Evolutionary conservation across 345 rosid species (phyloP).

Genomic region (Gossypium herbaceum): DNA sequence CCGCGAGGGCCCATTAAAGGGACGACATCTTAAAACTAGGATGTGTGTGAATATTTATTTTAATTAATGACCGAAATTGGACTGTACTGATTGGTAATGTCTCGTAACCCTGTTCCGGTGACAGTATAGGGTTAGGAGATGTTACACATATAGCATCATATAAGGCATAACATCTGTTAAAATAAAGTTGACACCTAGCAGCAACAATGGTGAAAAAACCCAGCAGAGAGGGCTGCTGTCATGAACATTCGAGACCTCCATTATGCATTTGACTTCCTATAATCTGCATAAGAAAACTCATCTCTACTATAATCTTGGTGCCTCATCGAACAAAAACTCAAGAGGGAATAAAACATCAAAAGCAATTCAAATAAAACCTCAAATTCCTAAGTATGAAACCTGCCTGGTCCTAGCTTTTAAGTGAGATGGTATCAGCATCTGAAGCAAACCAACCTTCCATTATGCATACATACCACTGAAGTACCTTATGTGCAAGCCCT

Average conservation of each 20-base stretch:
- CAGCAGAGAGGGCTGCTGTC: too few species aligned
- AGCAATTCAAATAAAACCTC: not conserved
- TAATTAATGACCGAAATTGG: too few species aligned
- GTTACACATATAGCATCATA: too few species aligned
- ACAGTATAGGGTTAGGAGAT: too few species aligned
- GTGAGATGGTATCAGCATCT: conserved; percentile 90
- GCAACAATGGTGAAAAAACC: too few species aligned
- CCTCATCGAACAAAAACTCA: not conserved
- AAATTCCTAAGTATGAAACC: not conserved
- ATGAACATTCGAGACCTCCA: not conserved
- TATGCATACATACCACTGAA: conserved; percentile 95
- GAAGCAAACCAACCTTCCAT: conserved; percentile 99
- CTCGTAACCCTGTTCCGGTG: too few species aligned
- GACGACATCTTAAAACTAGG: too few species aligned
- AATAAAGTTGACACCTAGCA: too few species aligned
- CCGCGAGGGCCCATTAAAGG: too few species aligned
- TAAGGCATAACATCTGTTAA: too few species aligned
- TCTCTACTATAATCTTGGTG: not conserved
- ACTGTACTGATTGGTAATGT: too few species aligned
- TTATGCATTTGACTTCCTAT: not conserved
- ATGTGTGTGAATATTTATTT: too few species aligned
- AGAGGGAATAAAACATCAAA: not conserved
- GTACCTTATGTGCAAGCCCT: conserved; percentile 27
- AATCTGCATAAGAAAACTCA: not conserved
- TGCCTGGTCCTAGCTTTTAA: conserved; percentile 69